These are phyloP conservation scores for Suillus discolor DNA, from an alignment of 768 basidiomycete genomes.

Conservation along the genomic window DNA sequence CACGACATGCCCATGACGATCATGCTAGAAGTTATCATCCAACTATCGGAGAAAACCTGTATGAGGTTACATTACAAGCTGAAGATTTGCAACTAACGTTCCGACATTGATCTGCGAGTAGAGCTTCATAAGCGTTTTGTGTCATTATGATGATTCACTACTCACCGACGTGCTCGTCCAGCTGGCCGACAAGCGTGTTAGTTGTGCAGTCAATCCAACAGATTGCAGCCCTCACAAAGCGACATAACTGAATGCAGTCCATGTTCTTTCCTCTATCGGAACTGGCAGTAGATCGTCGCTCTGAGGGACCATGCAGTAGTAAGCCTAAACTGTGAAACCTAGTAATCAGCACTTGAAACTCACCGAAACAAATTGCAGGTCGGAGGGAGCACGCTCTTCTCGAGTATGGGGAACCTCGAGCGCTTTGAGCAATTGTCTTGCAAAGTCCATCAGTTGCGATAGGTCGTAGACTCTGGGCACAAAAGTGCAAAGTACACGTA, in stretches of 20 bases:
- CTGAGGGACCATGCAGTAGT: conserved; percentile 32
- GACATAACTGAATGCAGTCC: conserved; percentile 61
- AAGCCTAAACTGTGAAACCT: conserved; percentile 1
- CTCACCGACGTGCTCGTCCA: conserved; percentile 70
- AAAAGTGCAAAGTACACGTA: background rate
- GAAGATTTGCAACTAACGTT: conserved; percentile 4
- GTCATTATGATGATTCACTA: conserved; percentile 4
- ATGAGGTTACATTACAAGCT: background rate
- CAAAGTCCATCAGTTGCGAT: conserved; percentile 14
- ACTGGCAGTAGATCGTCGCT: conserved; percentile 70
- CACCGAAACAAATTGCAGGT: conserved; percentile 54
- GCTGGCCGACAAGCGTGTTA: background rate
- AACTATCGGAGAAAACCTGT: conserved; percentile 39
- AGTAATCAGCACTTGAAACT: conserved; percentile 14
- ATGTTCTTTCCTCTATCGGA: conserved; percentile 55
- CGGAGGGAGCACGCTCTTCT: conserved; percentile 43
- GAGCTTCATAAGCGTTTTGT: background rate
- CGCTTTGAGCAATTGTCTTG: conserved; percentile 18
- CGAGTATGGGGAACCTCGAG: conserved; percentile 54
- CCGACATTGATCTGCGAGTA: conserved; percentile 4
- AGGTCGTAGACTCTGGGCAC: background rate
- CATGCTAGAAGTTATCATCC: conserved; percentile 74
- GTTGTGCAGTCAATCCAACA: background rate
- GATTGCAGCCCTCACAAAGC: conserved; percentile 45
- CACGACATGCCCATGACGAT: conserved; percentile 65